Evolutionary conservation across 78 protist species (phyloP), one percentile per base, ranked within the genome.

Genomic region (Emiliania huxleyi): DNA sequence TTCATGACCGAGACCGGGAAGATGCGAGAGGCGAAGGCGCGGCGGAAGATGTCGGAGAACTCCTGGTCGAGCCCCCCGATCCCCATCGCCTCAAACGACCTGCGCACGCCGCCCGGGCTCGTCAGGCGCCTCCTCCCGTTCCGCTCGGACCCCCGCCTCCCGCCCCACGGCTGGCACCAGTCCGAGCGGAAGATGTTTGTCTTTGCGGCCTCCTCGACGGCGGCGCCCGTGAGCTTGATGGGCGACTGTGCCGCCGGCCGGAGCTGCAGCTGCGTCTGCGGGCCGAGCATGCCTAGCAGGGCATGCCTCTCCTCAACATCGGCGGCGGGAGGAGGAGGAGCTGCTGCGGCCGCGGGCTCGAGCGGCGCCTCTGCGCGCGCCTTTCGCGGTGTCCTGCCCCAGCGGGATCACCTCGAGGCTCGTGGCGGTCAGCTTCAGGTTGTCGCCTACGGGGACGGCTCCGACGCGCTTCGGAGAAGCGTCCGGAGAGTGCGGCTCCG

Each of bases 21-120:
- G 40, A 98, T 95, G 46, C 99, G 97, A 5, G 99, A 97, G 19
- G 99, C 99, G 55, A 99, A 98, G 23, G 99, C 99, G n/a, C 99
- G 96, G 45, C 99, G 96, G 96, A 99, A 98, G 75, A 99, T 98
- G 84, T 94, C 97, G 44, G 89, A 52, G 79, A 98, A 97, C 93
- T 99, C 99, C 1, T 26, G 26, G 93, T 98, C 99, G 42, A 99
- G 94, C 52, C 99, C 99, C 71, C 71, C 89, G 3, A 73, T 98
- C 69, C 99, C 99, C 98, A 97, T 97, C 73, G 94, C 83, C 91
- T 97, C 98, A 49, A 98, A 98, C 93, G 97, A 77, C n/a, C n/a
- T n/a, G n/a, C n/a, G n/a, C n/a, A n/a, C n/a, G n/a, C n/a, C n/a
- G n/a, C n/a, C n/a, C n/a, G n/a, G n/a, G n/a, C n/a, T n/a, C n/a